Evolutionary conservation across 2,329 filamentous ascomycete species (phyloP).

Genomic region (Arthrobotrys pseudoclavata): DNA sequence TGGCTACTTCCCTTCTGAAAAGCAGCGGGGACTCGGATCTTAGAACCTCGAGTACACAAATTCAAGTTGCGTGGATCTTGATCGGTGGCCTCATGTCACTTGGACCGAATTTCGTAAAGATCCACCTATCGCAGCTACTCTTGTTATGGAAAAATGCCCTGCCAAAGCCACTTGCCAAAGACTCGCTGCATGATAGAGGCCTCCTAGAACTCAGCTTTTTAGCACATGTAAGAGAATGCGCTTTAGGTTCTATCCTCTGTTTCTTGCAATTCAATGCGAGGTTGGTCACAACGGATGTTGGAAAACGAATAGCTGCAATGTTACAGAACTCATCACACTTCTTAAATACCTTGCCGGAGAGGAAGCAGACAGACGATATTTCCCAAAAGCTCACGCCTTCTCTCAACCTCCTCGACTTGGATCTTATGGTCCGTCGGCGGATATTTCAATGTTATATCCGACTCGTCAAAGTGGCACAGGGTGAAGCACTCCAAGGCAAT

Average conservation of each 20-base stretch:
- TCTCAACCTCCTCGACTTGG: conserved; percentile 88
- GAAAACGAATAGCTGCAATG: conserved; percentile 92
- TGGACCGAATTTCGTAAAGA: conserved; percentile 98
- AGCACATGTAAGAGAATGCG: conserved; percentile 93
- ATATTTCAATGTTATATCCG: conserved; percentile 96
- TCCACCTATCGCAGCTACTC: conserved; percentile 92
- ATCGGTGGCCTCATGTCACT: conserved; percentile 97
- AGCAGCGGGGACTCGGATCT: conserved; percentile 91
- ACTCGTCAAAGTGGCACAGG: conserved; percentile 87
- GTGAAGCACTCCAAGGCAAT: conserved; percentile 91
- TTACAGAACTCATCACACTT: conserved; percentile 94
- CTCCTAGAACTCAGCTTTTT: conserved; percentile 91
- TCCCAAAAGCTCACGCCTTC: conserved; percentile 85
- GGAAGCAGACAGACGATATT: conserved; percentile 88
- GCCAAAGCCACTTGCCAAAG: conserved; percentile 91
- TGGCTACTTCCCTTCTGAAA: conserved; percentile 92
- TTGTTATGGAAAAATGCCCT: conserved; percentile 97
- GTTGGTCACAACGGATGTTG: conserved; percentile 91
- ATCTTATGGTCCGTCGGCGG: conserved; percentile 90
- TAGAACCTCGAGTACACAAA: conserved; percentile 90
- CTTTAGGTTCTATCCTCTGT: conserved; percentile 87
- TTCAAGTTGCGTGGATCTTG: conserved; percentile 97
- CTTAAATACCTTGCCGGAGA: conserved; percentile 81
- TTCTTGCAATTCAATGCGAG: conserved; percentile 95
- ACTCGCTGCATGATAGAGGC: conserved; percentile 86